Conservation (phyloP, 2,329 filamentous ascomycete species). For the Trichoderma sp. region DNA sequence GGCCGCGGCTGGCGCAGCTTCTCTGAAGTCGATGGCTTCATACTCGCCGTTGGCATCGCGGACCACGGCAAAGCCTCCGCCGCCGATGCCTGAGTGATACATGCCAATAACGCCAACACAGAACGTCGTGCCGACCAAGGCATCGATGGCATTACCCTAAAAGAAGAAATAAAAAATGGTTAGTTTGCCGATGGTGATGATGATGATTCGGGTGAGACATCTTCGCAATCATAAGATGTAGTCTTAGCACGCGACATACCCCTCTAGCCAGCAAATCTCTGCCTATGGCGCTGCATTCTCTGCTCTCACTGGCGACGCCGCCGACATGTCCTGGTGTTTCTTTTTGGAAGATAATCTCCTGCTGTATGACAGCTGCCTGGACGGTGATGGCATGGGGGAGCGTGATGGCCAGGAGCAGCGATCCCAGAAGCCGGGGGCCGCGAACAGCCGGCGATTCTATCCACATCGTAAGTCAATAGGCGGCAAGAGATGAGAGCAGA, state of each 20-base stretch:
- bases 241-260: slow-evolving; percentile 35
- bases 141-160: slow-evolving; percentile 73
- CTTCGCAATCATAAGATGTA: neutral
- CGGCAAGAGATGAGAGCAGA: neutral
- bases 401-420: slow-evolving; percentile 5
- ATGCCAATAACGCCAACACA: slow-evolving; percentile 74
- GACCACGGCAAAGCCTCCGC: slow-evolving; percentile 87
- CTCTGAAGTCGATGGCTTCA: slow-evolving; percentile 86
- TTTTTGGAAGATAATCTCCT: slow-evolving; percentile 27
- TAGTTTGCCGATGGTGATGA: neutral
- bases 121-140: slow-evolving; percentile 69
- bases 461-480: slow-evolving; percentile 2
- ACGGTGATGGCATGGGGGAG: slow-evolving; percentile 3
- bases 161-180: neutral
- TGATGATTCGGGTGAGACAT: slow-evolving; percentile 3
- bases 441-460: neutral
- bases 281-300: slow-evolving; percentile 68
- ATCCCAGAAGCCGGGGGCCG: slow-evolving; percentile 1
- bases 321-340: slow-evolving; percentile 40
- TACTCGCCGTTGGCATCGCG: slow-evolving; percentile 70
- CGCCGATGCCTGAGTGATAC: slow-evolving; percentile 81
- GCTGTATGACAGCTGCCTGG: slow-evolving; percentile 22
- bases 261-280: slow-evolving; percentile 57
- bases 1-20: slow-evolving; percentile 79
- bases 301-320: slow-evolving; percentile 68